Evolutionary conservation across 1,284 basidiomycete genomes (phyloP), one percentile per base, ranked within the genome.

Genomic region (Omphalotus olearius): DNA sequence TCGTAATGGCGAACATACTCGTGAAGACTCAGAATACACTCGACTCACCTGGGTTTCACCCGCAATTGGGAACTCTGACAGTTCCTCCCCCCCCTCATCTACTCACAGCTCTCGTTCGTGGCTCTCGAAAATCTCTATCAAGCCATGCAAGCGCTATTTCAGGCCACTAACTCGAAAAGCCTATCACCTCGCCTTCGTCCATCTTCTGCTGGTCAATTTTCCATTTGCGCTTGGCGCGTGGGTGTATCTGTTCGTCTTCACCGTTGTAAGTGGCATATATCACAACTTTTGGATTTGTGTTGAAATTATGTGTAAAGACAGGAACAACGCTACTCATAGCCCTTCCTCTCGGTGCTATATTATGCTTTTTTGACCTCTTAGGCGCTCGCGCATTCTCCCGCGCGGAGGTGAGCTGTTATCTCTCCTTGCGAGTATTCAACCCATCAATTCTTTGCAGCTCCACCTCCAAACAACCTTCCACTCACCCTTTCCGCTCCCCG

Each of bases 171-270:
- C 58, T 18, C 69, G 68, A 50, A 68, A 60, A 54, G 71, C 73
- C 23, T 89, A 89, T 61, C 86, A 83, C 58, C 66, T 71, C 28
- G 70, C 86, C 0, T 66, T 87, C 16, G 74, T 85, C 45, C 88
- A 91, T 62, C 71, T 91, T 14, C 61, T 81, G 47, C 67, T 85
- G 17, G 47, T 91, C 57, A 91, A 91, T 66, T 88, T 91, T 60
- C 86, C 86, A 0, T 89, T 79, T 60, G 85, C 85, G 9, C 67
- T 91, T 51, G 60, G 71, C 16, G 82, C 85, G 13, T 90, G 84
- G 82, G 61, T 88, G 4, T 90, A 82, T 64, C 70, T 88, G 5
- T 88, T 91, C 58, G 80, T 87, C 18, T 85, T 89, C 60, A 90
- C 88, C 1, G 65, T 91, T 66, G 87, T 89, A 60, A 60, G 82